Evolutionary conservation across 169 alveolate species (phyloP).

Genomic region (Plasmodium sp.): DNA sequence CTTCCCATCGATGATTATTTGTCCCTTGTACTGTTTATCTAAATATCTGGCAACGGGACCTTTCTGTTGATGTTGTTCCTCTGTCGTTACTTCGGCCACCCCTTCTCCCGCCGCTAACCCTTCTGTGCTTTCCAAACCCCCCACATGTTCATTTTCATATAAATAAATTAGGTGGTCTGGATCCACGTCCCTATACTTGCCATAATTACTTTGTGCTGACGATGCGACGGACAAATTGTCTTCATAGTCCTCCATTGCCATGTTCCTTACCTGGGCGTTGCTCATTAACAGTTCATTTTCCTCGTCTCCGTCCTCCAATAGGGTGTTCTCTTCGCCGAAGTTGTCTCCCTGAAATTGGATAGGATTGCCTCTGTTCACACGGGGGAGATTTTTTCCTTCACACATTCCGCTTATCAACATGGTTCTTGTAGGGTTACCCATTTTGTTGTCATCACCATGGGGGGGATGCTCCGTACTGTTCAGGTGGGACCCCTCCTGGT

Average conservation of each 20-base stretch:
- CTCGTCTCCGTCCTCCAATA: slow-evolving; percentile 1
- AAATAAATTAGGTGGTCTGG: slow-evolving; percentile 56
- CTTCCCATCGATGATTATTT: slow-evolving; percentile 71
- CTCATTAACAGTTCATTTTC: background rate
- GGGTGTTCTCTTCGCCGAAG: background rate
- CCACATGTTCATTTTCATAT: slow-evolving; percentile 48
- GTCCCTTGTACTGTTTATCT: slow-evolving; percentile 60
- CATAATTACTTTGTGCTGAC: slow-evolving; percentile 40
- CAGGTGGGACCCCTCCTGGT: background rate
- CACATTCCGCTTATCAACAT: background rate
- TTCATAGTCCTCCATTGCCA: background rate
- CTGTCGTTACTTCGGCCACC: background rate
- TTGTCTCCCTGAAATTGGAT: background rate
- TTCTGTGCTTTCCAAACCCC: background rate
- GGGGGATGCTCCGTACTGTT: background rate
- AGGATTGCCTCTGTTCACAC: background rate
- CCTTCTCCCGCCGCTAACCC: background rate
- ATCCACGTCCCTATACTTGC: slow-evolving; percentile 53
- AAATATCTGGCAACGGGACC: slow-evolving; percentile 20
- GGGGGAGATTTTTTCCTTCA: background rate
- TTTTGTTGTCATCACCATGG: background rate
- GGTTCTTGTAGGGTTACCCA: background rate
- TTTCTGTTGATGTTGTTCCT: background rate
- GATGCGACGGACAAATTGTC: slow-evolving; percentile 16
- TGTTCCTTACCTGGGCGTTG: background rate